These are phyloP conservation scores for Pichia pseudocactophila DNA, from an alignment of 805 yeast genomes.

Conservation along the genomic window DNA sequence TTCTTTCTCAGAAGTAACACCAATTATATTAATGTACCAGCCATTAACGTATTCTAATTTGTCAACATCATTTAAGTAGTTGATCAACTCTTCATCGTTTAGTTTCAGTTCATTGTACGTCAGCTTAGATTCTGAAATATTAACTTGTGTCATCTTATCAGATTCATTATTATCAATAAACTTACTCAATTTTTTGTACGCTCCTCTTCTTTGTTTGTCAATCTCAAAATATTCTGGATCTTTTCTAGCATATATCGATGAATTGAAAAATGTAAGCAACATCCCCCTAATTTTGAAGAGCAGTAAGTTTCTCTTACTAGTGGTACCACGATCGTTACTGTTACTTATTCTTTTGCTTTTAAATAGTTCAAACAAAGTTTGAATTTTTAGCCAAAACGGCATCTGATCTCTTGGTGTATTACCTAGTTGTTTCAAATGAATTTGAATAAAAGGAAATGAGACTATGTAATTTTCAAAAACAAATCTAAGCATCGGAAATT, in stretches of 20 bases:
- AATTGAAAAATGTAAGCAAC: constrained; percentile 60
- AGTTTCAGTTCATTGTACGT: background rate
- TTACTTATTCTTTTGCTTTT: constrained; percentile 62
- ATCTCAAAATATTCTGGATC: constrained; percentile 43
- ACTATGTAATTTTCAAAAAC: constrained; percentile 54
- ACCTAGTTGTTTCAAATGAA: constrained; percentile 28
- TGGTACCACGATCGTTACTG: constrained; percentile 65
- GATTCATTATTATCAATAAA: constrained; percentile 14
- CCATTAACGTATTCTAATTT: constrained; percentile 42
- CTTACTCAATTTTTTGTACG: constrained; percentile 33
- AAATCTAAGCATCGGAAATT: constrained; percentile 62
- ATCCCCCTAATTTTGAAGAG: constrained; percentile 54
- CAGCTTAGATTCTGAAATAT: background rate
- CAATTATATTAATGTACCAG: constrained; percentile 54
- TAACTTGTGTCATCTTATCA: constrained; percentile 4
- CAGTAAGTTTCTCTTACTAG: constrained; percentile 60
- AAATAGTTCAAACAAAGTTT: constrained; percentile 73
- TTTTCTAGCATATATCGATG: constrained; percentile 56
- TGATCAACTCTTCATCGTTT: constrained; percentile 23
- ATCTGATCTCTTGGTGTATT: constrained; percentile 11
- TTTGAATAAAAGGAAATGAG: constrained; percentile 69
- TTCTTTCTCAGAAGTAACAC: constrained; percentile 40
- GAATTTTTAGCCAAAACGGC: constrained; percentile 74
- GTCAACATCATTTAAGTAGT: constrained; percentile 24
- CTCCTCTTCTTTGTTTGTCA: constrained; percentile 27